Percentiles rank a stretch among this genome's conserved stretches.
phyloP scores from a whole-genome alignment of 768 basidiomycete species.

The Lactarius sanguifluus region DNA sequence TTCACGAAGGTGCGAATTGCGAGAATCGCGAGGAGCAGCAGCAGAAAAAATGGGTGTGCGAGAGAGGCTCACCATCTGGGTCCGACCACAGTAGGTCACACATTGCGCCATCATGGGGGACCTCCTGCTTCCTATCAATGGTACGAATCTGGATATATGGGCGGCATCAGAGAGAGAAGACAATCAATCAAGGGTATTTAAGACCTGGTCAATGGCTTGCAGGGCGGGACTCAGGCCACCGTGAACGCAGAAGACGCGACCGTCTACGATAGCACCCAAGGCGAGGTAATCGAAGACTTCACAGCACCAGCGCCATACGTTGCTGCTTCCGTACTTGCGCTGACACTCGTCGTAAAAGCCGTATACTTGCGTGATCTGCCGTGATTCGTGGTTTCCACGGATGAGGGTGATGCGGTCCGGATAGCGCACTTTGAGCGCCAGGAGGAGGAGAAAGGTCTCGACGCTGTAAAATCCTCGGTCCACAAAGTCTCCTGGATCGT shows the following conservation, averaged over 20 bases:
- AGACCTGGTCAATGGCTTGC: constrained; percentile 83
- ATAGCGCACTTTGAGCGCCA: constrained; percentile 95
- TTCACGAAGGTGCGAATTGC: background rate
- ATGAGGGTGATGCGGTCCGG: constrained; percentile 97
- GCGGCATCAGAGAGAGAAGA: background rate
- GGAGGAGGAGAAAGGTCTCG: constrained; percentile 91
- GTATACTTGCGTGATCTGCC: constrained; percentile 96
- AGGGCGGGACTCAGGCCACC: constrained; percentile 92
- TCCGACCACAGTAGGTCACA: constrained; percentile 99
- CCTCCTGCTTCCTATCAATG: constrained; percentile 95
- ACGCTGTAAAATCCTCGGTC: constrained; percentile 97
- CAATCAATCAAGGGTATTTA: constrained; percentile 20
- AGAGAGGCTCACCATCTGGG: constrained; percentile 73
- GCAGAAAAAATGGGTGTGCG: background rate
- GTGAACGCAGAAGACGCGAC: constrained; percentile 95
- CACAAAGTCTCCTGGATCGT: constrained; percentile 86
- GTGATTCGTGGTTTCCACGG: constrained; percentile 95
- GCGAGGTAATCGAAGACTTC: constrained; percentile 98
- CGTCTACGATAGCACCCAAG: constrained; percentile 94
- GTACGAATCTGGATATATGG: constrained; percentile 66
- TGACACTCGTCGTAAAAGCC: constrained; percentile 97
- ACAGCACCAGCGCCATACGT: constrained; percentile 98
- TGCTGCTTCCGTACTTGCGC: constrained; percentile 88
- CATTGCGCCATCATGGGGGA: constrained; percentile 98
- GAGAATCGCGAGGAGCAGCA: background rate